Evolutionary conservation across 306 rosid genomes (phyloP).

Genomic region (Quillaja saponaria): DNA sequence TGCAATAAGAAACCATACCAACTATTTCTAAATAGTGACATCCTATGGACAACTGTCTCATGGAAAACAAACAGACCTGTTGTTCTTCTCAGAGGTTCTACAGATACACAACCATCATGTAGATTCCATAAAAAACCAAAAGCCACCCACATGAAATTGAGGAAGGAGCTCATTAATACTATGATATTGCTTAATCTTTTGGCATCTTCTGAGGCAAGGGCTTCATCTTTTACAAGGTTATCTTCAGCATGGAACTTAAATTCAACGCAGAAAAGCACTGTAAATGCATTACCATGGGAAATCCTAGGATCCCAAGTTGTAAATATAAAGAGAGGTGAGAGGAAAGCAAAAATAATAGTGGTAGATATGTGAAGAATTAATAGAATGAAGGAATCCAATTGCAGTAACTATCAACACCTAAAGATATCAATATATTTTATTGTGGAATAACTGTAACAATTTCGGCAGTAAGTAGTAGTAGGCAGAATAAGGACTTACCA

Average conservation of each 20-base stretch:
- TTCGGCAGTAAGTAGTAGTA: neutral
- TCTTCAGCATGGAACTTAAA: neutral
- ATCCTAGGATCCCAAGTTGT: neutral
- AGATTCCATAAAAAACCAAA: constrained; percentile 3
- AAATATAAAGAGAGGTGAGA: neutral
- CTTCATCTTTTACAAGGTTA: neutral
- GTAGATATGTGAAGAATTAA: constrained; percentile 7
- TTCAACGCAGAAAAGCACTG: neutral
- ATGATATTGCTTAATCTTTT: neutral
- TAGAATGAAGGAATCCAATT: constrained; percentile 5
- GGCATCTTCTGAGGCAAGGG: neutral
- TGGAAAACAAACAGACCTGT: neutral
- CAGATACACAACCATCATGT: neutral
- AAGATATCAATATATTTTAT: constrained; percentile 11
- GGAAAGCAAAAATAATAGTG: constrained; percentile 1
- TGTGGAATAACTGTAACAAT: constrained; percentile 8
- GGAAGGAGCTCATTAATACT: neutral
- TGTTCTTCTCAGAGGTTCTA: neutral
- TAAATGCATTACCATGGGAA: neutral
- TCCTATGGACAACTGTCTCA: neutral
- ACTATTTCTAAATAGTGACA: neutral
- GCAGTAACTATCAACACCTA: neutral
- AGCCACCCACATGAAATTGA: neutral
- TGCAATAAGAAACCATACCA: neutral
- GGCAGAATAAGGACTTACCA: constrained; percentile 54